phyloP scores from a whole-genome alignment of 1,284 basidiomycete genomes.

The Puccinia polysora region DNA sequence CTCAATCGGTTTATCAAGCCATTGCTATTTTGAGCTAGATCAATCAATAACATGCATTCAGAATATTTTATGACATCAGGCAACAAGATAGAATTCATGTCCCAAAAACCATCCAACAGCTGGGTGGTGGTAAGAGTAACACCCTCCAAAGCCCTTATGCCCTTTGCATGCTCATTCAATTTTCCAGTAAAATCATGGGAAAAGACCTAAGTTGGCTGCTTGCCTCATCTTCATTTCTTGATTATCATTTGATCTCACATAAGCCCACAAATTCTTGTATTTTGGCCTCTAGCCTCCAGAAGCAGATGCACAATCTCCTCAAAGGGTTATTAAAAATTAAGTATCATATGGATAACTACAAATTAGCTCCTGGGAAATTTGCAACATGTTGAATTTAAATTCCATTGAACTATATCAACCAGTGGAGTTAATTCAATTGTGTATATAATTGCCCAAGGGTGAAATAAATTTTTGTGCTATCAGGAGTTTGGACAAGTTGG shows the following conservation, averaged over 20 bases:
- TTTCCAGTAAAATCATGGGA: constrained; percentile 94
- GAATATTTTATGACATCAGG: constrained; percentile 86
- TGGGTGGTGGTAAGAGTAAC: constrained; percentile 68
- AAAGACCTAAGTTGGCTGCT: constrained; percentile 84
- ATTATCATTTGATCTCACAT: background rate
- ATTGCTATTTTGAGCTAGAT: constrained; percentile 82
- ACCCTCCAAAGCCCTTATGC: constrained; percentile 93
- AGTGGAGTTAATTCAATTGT: constrained; percentile 87
- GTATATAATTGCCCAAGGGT: constrained; percentile 85
- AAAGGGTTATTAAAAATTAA: constrained; percentile 96
- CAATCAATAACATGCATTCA: constrained; percentile 95
- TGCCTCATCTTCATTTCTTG: background rate
- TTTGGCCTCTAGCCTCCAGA: constrained; percentile 64
- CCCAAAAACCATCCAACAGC: constrained; percentile 98
- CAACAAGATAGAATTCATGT: constrained; percentile 98
- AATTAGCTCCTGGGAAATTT: constrained; percentile 94
- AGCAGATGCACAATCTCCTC: constrained; percentile 85
- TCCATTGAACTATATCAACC: constrained; percentile 74
- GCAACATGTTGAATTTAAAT: constrained; percentile 82
- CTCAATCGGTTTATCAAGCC: constrained; percentile 63
- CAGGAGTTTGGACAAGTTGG: constrained; percentile 83
- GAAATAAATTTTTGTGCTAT: constrained; percentile 96
- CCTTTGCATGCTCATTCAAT: constrained; percentile 95
- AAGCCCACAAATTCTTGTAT: background rate
- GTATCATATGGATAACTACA: constrained; percentile 99